Evolutionary conservation across 306 rosid species (phyloP), one percentile per base, ranked within the genome.

Genomic region (Rosa multiflora): DNA sequence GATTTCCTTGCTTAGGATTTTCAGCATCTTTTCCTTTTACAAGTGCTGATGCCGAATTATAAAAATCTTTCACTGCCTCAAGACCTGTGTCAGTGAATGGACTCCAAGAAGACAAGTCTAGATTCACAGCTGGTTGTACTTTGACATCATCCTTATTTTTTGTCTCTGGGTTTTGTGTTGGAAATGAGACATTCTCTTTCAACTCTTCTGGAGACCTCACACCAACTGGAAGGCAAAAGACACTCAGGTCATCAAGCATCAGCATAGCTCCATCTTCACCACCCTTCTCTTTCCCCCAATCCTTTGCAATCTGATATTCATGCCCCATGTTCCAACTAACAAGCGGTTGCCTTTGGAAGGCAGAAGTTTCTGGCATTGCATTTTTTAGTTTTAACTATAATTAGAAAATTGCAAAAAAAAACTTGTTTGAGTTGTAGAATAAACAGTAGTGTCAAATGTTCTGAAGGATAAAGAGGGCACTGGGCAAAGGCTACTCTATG

Each of bases 141-240:
- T 84, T 85, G 47, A 75, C 72, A 72, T 79, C 89, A 79, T 86
- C 83, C 76, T 84, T 82, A 37, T 69, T 42, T 71, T 83, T 92
- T 21, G 78, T 81, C 66, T 83, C 88, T 26, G 66, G 81, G 72
- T 62, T 71, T 79, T 85, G 87, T 68, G 86, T 58, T 58, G 73
- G 63, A 52, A 76, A 76, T 47, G 93, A 79, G 83, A 37, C 71
- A 83, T 70, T 61, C 78, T 87, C 88, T 77, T 87, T 87, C 76
- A 86, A 78, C 80, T 86, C 96, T 76, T 87, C 91, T 71, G 93
- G 84, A 86, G 90, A 83, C 85, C 87, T 88, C 71, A 95, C 96
- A 52, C 99, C 99, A n/a, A 95, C 96, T 52, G 99, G 99, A 82
- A 89, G 97, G 83, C 74, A 81, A 84, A 92, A 90, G 82, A 86